Percentiles rank a stretch among this genome's conserved stretches.
phyloP scores from a whole-genome alignment of 345 rosid genomes.

The Euclidium syriacum region DNA sequence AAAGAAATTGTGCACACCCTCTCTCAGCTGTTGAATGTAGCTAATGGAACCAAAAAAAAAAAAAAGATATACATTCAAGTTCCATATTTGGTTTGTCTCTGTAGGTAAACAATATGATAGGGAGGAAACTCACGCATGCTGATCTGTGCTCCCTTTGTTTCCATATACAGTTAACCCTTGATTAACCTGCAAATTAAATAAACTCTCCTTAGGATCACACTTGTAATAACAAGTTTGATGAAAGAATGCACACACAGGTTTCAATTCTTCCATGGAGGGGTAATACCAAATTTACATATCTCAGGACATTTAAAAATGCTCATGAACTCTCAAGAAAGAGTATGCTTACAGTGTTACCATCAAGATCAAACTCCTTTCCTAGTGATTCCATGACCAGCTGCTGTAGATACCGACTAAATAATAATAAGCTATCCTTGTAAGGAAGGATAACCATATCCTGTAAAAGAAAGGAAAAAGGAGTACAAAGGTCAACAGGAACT shows the following conservation, averaged over 20 bases:
- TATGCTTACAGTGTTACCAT: constrained; percentile 78
- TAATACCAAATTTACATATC: not conserved
- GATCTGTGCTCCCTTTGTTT: constrained; percentile 99
- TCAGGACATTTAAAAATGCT: not conserved
- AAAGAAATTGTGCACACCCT: constrained; percentile 96
- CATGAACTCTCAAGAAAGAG: not conserved
- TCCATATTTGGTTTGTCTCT: not conserved
- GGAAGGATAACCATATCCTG: constrained; percentile 99
- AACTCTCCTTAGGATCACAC: constrained; percentile 4
- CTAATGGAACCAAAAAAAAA: constrained; percentile 33
- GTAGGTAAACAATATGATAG: not conserved
- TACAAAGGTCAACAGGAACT: not conserved
- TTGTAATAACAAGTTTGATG: not conserved
- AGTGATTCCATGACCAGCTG: constrained; percentile 99
- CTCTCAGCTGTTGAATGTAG: constrained; percentile 98
- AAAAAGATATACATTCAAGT: not conserved
- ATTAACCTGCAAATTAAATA: constrained; percentile 63
- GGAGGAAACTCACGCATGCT: constrained; percentile 81
- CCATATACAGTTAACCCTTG: constrained; percentile 96
- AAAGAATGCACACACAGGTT: not conserved
- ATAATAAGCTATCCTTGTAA: constrained; percentile 90
- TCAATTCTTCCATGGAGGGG: not conserved
- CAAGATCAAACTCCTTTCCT: constrained; percentile 96
- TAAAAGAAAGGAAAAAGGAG: constrained; percentile 17
- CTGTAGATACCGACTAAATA: constrained; percentile 91